Base-by-base conservation (phyloP, 139 green algal species). In the Micractinium conductrix region DNA sequence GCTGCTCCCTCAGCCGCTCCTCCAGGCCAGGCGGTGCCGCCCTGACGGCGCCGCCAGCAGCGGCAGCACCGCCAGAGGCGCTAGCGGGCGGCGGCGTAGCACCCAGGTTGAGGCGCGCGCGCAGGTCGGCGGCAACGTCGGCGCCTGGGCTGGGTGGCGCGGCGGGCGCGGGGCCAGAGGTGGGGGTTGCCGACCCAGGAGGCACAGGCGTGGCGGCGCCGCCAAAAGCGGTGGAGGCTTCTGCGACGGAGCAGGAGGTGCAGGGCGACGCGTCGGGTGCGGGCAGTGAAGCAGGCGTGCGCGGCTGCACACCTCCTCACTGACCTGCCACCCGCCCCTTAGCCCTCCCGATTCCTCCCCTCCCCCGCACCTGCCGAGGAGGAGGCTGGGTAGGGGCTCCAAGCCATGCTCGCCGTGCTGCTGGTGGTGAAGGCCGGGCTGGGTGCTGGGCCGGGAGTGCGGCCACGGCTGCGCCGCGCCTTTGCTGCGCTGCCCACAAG, bases 321-420 rank as follows among this genome's bases (percentile, higher is more conserved):
- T 72, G n/a, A 72, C 65, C 65, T 38, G 65, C 65, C 43, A n/a
- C n/a, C n/a, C n/a, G n/a, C n/a, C n/a, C n/a, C n/a, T n/a, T n/a
- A n/a, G n/a, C n/a, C n/a, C n/a, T n/a, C n/a, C n/a, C n/a, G n/a
- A n/a, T n/a, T n/a, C n/a, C n/a, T n/a, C n/a, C n/a, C n/a, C n/a
- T n/a, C n/a, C n/a, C n/a, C n/a, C 67, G 30, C n/a, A n/a, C n/a
- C n/a, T n/a, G n/a, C n/a, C n/a, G n/a, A n/a, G n/a, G 74, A 80
- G 38, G 76, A 82, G 22, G 38, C 40, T 10, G 76, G 76, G 58
- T 73, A 82, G 40, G 76, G 76, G 30, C 37, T 58, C 76, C 76
- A 82, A 0, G 76, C 76, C 76, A 82, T 82, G 55, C 76, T 72
- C 8, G 76, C 42, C 28, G 76, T 38, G 38, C 76, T 72, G 76